Percentiles rank a stretch among this genome's conserved stretches.
These are phyloP conservation scores for Sarcodon sp. DNA, from an alignment of 768 basidiomycete genomes.

Conservation along the genomic window DNA sequence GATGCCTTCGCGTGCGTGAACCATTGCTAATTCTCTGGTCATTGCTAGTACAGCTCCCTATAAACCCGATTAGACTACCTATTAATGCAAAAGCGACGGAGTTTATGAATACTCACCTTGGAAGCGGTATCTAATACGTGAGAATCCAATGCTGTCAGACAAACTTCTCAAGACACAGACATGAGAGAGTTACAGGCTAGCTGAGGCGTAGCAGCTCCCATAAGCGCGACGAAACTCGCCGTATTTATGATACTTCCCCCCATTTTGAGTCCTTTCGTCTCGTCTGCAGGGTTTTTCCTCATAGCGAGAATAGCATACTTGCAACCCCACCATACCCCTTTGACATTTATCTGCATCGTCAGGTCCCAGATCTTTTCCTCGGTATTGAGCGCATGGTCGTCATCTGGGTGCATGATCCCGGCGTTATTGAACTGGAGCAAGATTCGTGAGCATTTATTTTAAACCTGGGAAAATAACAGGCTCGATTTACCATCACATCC, in stretches of 20 bases:
- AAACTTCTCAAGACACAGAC: neutral
- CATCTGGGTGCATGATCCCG: conserved; percentile 96
- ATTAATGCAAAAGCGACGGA: neutral
- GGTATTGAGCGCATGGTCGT: conserved; percentile 93
- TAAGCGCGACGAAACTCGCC: conserved; percentile 89
- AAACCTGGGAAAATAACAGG: neutral
- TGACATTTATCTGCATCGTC: conserved; percentile 89
- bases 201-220: conserved; percentile 97
- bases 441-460: neutral
- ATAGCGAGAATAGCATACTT: conserved; percentile 97
- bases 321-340: conserved; percentile 99
- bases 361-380: conserved; percentile 95
- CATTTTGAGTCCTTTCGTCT: conserved; percentile 60
- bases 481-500: conserved; percentile 72
- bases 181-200: conserved; percentile 72
- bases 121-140: conserved; percentile 72
- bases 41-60: conserved; percentile 96
- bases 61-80: conserved; percentile 1
- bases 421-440: conserved; percentile 80
- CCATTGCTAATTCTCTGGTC: conserved; percentile 96
- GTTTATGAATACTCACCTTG: conserved; percentile 40
- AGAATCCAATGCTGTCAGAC: neutral
- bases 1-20: conserved; percentile 95
- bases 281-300: conserved; percentile 82
- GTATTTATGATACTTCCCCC: conserved; percentile 97